Percentiles rank a stretch among this genome's conserved stretches.
phyloP scores from a whole-genome alignment of 2,329 filamentous ascomycete species.

The Penicillium corylophilum region DNA sequence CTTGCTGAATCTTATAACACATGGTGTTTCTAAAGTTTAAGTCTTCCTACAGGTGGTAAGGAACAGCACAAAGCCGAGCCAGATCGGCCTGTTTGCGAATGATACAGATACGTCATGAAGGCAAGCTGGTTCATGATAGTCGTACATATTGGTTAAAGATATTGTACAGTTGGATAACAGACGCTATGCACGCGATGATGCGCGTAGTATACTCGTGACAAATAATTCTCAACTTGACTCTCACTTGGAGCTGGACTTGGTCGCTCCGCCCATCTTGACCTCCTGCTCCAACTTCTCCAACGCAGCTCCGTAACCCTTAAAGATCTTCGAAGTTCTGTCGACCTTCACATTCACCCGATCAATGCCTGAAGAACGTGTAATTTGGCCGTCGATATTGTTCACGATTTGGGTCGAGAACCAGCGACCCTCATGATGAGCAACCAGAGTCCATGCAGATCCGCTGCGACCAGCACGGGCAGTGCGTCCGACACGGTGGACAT shows the following conservation, averaged over 20 bases:
- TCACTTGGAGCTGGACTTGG: not conserved
- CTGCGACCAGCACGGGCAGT: constrained; percentile 77
- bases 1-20: not conserved
- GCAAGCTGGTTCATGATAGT: not conserved
- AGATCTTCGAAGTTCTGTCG: constrained; percentile 23
- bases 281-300: constrained; percentile 40
- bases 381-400: constrained; percentile 40
- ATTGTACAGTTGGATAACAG: constrained; percentile 7
- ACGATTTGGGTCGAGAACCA: constrained; percentile 92
- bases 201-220: not conserved
- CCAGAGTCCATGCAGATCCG: constrained; percentile 82
- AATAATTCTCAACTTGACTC: not conserved
- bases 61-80: not conserved
- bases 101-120: not conserved
- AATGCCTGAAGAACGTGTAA: constrained; percentile 29
- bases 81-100: not conserved
- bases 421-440: constrained; percentile 75
- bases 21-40: too few species aligned
- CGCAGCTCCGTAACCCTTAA: constrained; percentile 35
- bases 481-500: constrained; percentile 88
- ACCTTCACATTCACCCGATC: constrained; percentile 33
- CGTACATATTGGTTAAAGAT: not conserved
- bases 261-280: constrained; percentile 26
- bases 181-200: constrained; percentile 11
- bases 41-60: not conserved